Evolutionary conservation across 2,329 filamentous ascomycete species (phyloP).

Genomic region (Tothia fuscella): DNA sequence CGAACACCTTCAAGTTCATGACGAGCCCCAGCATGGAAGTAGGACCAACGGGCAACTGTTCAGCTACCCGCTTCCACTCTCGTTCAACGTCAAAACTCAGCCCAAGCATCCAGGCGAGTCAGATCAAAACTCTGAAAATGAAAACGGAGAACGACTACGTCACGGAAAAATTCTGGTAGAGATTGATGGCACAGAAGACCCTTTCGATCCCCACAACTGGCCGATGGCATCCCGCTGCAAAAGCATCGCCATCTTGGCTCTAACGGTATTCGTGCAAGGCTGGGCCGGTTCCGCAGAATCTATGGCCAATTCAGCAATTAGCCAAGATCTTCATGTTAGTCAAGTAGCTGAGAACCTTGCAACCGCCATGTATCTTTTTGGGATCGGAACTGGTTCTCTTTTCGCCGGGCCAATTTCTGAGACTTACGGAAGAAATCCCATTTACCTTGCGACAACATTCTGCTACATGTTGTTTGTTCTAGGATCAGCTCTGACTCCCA

Average conservation of each 20-base stretch:
- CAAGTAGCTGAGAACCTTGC: background rate
- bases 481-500: background rate
- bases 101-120: too few relatives aligned
- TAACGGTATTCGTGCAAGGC: background rate
- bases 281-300: background rate
- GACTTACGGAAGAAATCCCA: conserved; percentile 11
- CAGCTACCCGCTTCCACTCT: too few relatives aligned
- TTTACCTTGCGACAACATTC: conserved; percentile 10
- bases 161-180: background rate
- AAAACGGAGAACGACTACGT: too few relatives aligned
- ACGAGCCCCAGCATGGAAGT: background rate
- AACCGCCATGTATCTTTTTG: conserved; percentile 9
- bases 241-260: background rate
- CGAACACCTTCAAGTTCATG: background rate
- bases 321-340: background rate
- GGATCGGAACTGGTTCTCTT: conserved; percentile 10
- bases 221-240: too few relatives aligned
- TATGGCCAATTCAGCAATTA: background rate
- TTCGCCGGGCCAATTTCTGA: conserved; percentile 12
- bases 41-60: too few relatives aligned
- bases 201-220: conserved; percentile 2
- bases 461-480: conserved; percentile 8
- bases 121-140: too few relatives aligned
- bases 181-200: background rate
- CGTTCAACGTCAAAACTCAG: too few relatives aligned